A percentile compares a stretch with the other conserved stretches of the same genome.
phyloP scores from a whole-genome alignment of 192 early-diverging fungal genomes.

The Geosiphon pyriformis region DNA sequence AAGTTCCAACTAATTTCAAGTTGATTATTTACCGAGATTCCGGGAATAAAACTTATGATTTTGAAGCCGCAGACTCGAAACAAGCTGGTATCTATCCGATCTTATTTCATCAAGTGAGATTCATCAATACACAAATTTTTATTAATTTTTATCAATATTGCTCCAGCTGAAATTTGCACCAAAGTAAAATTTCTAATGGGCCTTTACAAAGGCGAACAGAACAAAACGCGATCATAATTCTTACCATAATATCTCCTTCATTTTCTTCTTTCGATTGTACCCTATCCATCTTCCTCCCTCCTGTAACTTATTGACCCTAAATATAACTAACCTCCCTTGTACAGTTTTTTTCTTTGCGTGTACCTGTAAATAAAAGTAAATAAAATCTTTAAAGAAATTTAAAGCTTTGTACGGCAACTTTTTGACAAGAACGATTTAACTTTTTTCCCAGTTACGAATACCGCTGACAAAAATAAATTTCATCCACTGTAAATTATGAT shows the following conservation, averaged over 20 bases:
- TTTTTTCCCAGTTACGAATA: too few relatives aligned
- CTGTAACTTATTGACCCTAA: background rate
- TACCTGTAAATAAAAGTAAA: background rate
- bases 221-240: background rate
- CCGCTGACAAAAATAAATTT: too few relatives aligned
- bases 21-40: slow-evolving; percentile 56
- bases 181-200: slow-evolving; percentile 11
- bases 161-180: slow-evolving; percentile 1
- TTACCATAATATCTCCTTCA: background rate
- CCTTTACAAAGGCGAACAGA: slow-evolving; percentile 15
- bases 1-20: slow-evolving; percentile 64
- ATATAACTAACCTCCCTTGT: background rate
- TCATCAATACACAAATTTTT: background rate
- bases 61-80: slow-evolving; percentile 67
- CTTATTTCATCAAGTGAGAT: background rate
- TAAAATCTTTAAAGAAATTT: background rate
- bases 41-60: slow-evolving; percentile 69
- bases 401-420: too few relatives aligned
- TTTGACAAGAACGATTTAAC: too few relatives aligned
- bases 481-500: too few relatives aligned
- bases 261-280: background rate
- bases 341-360: background rate
- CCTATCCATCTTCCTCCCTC: background rate
- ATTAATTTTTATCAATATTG: background rate
- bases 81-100: slow-evolving; percentile 47